Percentiles rank a stretch among this genome's conserved stretches.
These are phyloP conservation scores for Straminergon stramineum DNA, from an alignment of 225 moss, liverwort and hornwort species.

Conservation along the genomic window DNA sequence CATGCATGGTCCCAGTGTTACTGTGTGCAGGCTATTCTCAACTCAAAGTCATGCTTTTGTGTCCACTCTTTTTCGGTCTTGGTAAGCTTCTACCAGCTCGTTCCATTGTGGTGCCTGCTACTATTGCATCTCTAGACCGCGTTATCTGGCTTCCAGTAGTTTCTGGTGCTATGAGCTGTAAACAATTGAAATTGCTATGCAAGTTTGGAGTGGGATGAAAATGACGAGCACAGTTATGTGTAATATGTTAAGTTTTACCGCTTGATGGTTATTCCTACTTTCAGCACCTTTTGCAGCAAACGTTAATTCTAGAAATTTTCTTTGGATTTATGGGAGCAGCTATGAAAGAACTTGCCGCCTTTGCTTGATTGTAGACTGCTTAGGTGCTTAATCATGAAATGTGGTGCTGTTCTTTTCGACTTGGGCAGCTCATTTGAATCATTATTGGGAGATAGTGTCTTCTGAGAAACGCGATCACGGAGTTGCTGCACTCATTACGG, in stretches of 20 bases:
- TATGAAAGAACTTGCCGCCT: neutral
- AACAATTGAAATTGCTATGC: neutral
- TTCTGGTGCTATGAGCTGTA: neutral
- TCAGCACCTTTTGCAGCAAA: neutral
- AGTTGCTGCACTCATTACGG: conserved; percentile 59
- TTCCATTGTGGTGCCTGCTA: neutral
- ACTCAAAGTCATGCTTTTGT: conserved; percentile 70
- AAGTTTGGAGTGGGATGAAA: neutral
- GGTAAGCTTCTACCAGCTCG: conserved; percentile 32
- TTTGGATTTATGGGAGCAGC: neutral
- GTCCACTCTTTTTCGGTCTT: conserved; percentile 90
- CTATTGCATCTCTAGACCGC: neutral
- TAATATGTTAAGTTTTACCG: neutral
- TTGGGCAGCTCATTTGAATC: conserved; percentile 82
- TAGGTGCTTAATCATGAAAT: neutral
- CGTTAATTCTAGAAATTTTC: neutral
- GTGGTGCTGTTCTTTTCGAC: neutral
- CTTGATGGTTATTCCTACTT: neutral
- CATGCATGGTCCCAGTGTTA: conserved; percentile 90
- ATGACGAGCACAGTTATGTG: neutral
- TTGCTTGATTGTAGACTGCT: neutral
- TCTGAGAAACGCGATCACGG: conserved; percentile 48
- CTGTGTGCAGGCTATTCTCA: conserved; percentile 87
- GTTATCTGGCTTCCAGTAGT: neutral
- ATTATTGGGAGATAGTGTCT: conserved; percentile 81